These are phyloP conservation scores for Cicer bijugum DNA, from an alignment of 306 rosid species.

Conservation along the genomic window DNA sequence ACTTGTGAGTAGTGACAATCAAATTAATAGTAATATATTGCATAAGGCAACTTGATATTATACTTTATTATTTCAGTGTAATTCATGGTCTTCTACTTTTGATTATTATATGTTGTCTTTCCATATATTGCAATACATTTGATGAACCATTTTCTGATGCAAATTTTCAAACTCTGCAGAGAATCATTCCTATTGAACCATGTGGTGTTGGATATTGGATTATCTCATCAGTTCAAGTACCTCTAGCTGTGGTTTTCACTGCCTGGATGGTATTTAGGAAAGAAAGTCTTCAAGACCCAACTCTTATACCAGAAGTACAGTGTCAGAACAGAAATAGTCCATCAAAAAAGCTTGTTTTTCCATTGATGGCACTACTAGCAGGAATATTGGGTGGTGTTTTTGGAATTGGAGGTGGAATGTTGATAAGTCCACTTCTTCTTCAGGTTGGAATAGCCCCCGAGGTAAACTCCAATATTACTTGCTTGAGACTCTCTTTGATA, in stretches of 20 bases:
- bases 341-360: constrained; percentile 63
- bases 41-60: background rate
- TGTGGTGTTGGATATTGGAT: constrained; percentile 82
- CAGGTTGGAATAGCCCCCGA: constrained; percentile 80
- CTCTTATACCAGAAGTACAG: constrained; percentile 50
- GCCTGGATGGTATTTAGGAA: constrained; percentile 65
- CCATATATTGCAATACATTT: background rate
- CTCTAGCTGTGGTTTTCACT: constrained; percentile 75
- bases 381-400: constrained; percentile 85
- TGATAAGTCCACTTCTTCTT: constrained; percentile 89
- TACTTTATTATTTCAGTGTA: background rate
- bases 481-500: background rate
- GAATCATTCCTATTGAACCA: constrained; percentile 67
- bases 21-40: background rate
- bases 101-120: background rate
- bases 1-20: no score
- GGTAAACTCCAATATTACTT: constrained; percentile 47
- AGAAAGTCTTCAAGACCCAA: constrained; percentile 53
- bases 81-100: constrained; percentile 16
- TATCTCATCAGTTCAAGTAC: constrained; percentile 74
- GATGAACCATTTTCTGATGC: background rate
- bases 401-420: constrained; percentile 98
- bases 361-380: constrained; percentile 73
- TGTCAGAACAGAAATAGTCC: constrained; percentile 40
- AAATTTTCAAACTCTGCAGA: constrained; percentile 56